Evolutionary conservation across 352 stramenopile genomes (phyloP).

Genomic region (Pythium aphanidermatum): DNA sequence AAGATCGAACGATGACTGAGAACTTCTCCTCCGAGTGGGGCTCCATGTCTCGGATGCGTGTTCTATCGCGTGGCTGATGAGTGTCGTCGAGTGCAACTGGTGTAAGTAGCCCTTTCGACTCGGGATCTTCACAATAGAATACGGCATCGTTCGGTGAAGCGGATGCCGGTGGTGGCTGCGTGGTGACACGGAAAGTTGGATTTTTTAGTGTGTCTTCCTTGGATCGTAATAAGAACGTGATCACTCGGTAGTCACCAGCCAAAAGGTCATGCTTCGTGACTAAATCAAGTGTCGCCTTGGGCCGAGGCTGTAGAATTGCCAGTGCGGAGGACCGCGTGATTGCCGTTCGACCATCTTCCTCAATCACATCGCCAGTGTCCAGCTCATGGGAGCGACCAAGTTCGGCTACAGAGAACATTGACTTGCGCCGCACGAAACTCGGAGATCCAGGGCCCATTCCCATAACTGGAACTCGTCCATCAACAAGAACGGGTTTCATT

Average conservation of each 20-base stretch:
- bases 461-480: constrained; percentile 77
- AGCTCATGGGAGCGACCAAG: constrained; percentile 23
- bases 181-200: constrained; percentile 42
- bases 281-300: constrained; percentile 53
- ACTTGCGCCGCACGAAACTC: constrained; percentile 73
- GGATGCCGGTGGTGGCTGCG: constrained; percentile 46
- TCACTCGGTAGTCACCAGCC: constrained; percentile 56
- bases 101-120: constrained; percentile 17
- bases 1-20: constrained; percentile 53
- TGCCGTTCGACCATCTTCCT: constrained; percentile 34
- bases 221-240: constrained; percentile 49
- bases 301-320: constrained; percentile 61
- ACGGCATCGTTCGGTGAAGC: constrained; percentile 34
- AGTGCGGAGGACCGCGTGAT: constrained; percentile 42
- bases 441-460: constrained; percentile 74
- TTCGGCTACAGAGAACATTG: constrained; percentile 60
- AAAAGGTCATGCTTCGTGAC: constrained; percentile 50
- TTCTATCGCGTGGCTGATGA: constrained; percentile 45
- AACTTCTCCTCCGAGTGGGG: constrained; percentile 38
- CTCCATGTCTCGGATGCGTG: constrained; percentile 31
- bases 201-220: constrained; percentile 68
- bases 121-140: constrained; percentile 42
- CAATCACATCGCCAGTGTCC: constrained; percentile 13
- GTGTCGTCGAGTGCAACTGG: constrained; percentile 40
- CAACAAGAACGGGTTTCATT: constrained; percentile 31